Percentiles rank a stretch among this genome's conserved stretches.
These are phyloP conservation scores for Pleurotus tuoliensis DNA, from an alignment of 768 basidiomycete species.

Conservation along the genomic window DNA sequence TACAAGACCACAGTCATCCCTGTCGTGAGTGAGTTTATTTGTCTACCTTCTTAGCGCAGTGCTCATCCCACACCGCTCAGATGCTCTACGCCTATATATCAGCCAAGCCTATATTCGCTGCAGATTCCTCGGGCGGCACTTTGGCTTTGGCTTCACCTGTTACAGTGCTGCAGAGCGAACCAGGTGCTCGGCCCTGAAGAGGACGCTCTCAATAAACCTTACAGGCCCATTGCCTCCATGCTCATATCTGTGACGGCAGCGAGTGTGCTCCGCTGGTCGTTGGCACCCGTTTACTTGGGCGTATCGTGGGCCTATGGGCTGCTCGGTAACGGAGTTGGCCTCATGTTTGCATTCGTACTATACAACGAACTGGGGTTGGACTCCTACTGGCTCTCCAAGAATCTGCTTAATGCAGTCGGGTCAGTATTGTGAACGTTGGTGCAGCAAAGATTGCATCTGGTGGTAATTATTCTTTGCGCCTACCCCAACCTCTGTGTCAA, in stretches of 20 bases:
- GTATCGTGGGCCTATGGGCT: constrained; percentile 3
- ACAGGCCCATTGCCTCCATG: constrained; percentile 39
- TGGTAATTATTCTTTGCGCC: background rate
- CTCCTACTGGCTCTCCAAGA: constrained; percentile 8
- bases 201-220: constrained; percentile 40
- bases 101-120: constrained; percentile 13
- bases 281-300: constrained; percentile 14
- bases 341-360: background rate
- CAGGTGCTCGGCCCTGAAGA: constrained; percentile 38
- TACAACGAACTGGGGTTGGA: constrained; percentile 9
- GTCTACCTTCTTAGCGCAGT: too few species aligned
- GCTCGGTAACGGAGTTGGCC: background rate
- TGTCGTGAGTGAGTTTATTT: constrained; percentile 28
- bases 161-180: constrained; percentile 42
- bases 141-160: constrained; percentile 43
- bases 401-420: constrained; percentile 10
- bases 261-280: constrained; percentile 29
- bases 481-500: background rate
- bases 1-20: constrained; percentile 43
- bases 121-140: constrained; percentile 14
- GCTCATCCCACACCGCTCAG: background rate
- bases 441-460: constrained; percentile 4
- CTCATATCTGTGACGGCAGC: constrained; percentile 33
- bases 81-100: constrained; percentile 19
- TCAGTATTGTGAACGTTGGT: constrained; percentile 9